Percentiles rank a stretch among this genome's conserved stretches.
phyloP scores from a whole-genome alignment of 192 early-diverging fungal species.

The Backusella luteola region DNA sequence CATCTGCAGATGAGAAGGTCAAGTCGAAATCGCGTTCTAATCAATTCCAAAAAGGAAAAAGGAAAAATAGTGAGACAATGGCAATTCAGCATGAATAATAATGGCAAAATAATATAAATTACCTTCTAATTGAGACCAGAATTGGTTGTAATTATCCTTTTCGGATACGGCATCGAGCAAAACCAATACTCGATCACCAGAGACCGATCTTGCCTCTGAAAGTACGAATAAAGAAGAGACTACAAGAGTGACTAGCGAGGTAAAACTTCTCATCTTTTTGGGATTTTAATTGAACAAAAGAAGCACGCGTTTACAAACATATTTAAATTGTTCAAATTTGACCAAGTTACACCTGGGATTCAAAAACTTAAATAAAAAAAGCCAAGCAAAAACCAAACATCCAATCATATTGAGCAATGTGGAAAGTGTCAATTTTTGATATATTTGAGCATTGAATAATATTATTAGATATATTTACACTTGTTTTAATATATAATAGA shows the following conservation, averaged over 20 bases:
- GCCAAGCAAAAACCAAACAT: background rate
- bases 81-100: background rate
- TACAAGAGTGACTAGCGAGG: slow-evolving; percentile 7
- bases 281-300: background rate
- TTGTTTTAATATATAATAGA: background rate
- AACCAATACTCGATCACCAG: slow-evolving; percentile 66
- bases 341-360: slow-evolving; percentile 10
- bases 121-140: slow-evolving; percentile 62
- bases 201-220: slow-evolving; percentile 54
- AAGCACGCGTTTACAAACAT: slow-evolving; percentile 3
- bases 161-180: slow-evolving; percentile 57
- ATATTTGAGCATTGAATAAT: background rate
- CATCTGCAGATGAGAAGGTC: slow-evolving; percentile 51
- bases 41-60: background rate
- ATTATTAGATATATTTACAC: background rate
- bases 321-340: background rate
- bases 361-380: background rate
- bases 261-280: slow-evolving; percentile 18
- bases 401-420: slow-evolving; percentile 6
- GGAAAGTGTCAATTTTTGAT: slow-evolving; percentile 4
- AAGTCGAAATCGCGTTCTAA: slow-evolving; percentile 65
- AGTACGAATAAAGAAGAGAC: background rate
- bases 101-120: background rate
- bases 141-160: slow-evolving; percentile 47
- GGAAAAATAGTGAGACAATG: background rate